A percentile compares a stretch with the other conserved stretches of the same genome.
Evolutionary conservation across 2,329 filamentous ascomycete species (phyloP).

Genomic region (Pseudocercospora ulei): DNA sequence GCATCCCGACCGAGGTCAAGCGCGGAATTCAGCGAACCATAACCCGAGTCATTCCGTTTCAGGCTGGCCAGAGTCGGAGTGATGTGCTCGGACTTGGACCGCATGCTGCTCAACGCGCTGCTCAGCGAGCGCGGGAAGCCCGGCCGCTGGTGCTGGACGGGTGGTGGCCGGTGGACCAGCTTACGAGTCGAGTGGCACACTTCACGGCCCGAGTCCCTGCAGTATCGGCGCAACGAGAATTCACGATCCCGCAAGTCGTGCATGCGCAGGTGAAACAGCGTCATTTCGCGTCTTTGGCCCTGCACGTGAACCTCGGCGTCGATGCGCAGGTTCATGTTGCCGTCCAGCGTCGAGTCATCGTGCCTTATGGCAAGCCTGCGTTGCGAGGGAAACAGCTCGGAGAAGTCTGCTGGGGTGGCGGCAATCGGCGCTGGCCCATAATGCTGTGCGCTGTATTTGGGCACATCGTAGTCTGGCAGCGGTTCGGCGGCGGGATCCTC

Average conservation of each 20-base stretch:
- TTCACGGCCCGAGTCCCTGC: slow-evolving; percentile 82
- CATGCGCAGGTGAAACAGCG: slow-evolving; percentile 90
- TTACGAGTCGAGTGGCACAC: slow-evolving; percentile 75
- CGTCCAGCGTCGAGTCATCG: slow-evolving; percentile 80
- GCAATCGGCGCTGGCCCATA: slow-evolving; percentile 48
- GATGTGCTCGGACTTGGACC: slow-evolving; percentile 48
- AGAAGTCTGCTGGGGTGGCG: slow-evolving; percentile 73
- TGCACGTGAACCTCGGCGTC: slow-evolving; percentile 60
- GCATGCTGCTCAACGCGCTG: slow-evolving; percentile 49
- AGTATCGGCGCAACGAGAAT: slow-evolving; percentile 85
- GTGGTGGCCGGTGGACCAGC: slow-evolving; percentile 49
- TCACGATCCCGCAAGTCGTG: slow-evolving; percentile 76
- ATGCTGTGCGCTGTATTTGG: slow-evolving; percentile 52
- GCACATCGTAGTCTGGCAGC: slow-evolving; percentile 46
- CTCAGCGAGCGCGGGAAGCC: slow-evolving; percentile 51
- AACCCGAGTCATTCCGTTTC: slow-evolving; percentile 51
- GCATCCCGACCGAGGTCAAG: slow-evolving; percentile 37
- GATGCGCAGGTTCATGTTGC: slow-evolving; percentile 91
- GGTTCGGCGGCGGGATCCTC: slow-evolving; percentile 44
- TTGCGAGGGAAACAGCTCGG: slow-evolving; percentile 73
- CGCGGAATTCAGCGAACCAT: slow-evolving; percentile 37
- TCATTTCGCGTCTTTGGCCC: slow-evolving; percentile 50
- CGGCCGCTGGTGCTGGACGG: slow-evolving; percentile 38
- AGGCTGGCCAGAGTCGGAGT: slow-evolving; percentile 36
- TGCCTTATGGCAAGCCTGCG: slow-evolving; percentile 74